Base-by-base conservation (phyloP, 148 eudicot species). In the Dianthus caryophyllus region DNA sequence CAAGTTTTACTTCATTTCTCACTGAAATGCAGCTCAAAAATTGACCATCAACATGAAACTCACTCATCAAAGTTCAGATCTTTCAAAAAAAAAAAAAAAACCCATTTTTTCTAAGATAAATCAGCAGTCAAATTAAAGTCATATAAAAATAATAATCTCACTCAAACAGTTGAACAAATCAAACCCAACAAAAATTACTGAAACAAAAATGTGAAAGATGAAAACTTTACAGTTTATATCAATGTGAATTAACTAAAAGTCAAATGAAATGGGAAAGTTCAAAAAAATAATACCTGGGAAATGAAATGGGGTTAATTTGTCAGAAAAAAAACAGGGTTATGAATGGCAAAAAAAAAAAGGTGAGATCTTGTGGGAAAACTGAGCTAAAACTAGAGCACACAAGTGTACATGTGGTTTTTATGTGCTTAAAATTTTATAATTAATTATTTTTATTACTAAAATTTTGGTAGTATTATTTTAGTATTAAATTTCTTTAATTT, bases 51-150 rank as follows among this genome's bases (percentile, higher is more conserved):
- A n/a, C n/a, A n/a, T n/a, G n/a, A n/a, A n/a, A n/a, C n/a, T n/a
- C n/a, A n/a, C n/a, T n/a, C 54, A 65, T 67, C 17, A 66, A 67
- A 78, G 44, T 49, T 67, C 76, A 82, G 85, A 82, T 82, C 83
- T 79, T 59, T 61, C 69, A 50, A 63, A 66, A 43, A n/a, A n/a
- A n/a, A n/a, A 60, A 33, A 33, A 33, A 33, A 33, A 33, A 33
- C 70, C 5, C 29, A 66, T 36, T 29, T 27, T 29, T 27, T 54
- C 33, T 66, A 59, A 62, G 52, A 39, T 4, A 54, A 71, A 36
- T 38, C 47, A 61, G 5, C 16, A 61, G 15, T 36, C 27, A 64
- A 38, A 53, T 21, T 6, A 26, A 71, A 38, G 11, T 11, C 52
- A 61, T 2, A 25, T n/a, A 2, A 54, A 46, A 64, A 39, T 9